Evolutionary conservation across 345 rosid genomes (phyloP), one percentile per base, ranked within the genome.

Genomic region (Cardiospermum halicacabum): DNA sequence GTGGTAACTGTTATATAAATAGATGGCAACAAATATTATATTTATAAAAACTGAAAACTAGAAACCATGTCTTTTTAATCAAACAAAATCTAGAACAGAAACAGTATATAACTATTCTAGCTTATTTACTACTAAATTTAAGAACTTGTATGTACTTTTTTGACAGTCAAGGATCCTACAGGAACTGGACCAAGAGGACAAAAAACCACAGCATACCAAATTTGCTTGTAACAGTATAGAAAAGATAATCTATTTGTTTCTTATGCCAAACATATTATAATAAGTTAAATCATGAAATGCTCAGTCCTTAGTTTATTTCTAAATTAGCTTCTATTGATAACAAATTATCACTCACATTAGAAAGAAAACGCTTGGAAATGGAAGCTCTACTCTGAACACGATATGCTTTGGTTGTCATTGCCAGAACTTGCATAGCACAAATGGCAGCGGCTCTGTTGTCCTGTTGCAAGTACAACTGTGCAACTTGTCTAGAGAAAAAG

Each of bases 401-500:
- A 73, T 95, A 91, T 53, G 97, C 97, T 78, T 84, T 86, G 21
- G 98, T 83, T 48, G 99, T 89, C 97, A 95, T 81, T 54, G 89
- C 88, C 77, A 95, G 77, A 75, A 91, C 88, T 79, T 91, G 97
- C 97, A 95, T 79, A 69, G 99, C 98, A 77, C 98, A 91, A 34
- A 79, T 86, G 54, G 99, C 98, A 60, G 96, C 97, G 67, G 90
- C 72, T 70, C 86, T 88, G 73, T 86, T 89, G 62, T 91, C 98
- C 74, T 91, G 99, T 70, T 88, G 92, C 81, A 95, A 75, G 75
- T 95, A 95, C 81, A 91, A 71, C 80, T 82, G 98, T 65, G 98
- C 99, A 19, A 95, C 97, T 82, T 87, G 96, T 83, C 99, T 91
- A 39, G 98, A 89, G 60, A 91, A 95, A 81, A 95, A 91, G 72